Percentiles rank a stretch among this genome's conserved stretches.
These are phyloP conservation scores for Eudorina sp. DNA, from an alignment of 139 green algal genomes.

Conservation along the genomic window DNA sequence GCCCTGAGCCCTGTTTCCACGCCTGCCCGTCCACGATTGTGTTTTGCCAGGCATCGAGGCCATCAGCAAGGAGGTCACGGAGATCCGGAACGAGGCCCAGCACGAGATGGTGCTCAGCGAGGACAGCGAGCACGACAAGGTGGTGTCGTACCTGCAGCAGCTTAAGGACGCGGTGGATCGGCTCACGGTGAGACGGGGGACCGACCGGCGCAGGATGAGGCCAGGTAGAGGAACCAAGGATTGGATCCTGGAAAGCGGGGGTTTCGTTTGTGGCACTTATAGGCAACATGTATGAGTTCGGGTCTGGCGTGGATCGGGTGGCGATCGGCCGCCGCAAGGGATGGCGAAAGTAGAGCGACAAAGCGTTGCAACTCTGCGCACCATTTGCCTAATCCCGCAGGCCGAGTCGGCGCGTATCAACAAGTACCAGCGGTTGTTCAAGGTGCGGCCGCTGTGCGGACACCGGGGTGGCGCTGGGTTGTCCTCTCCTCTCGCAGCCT, in stretches of 20 bases:
- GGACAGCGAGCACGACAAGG: slow-evolving; percentile 63
- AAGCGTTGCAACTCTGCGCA: no score
- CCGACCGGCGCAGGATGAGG: neutral
- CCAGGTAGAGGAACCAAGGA: no score
- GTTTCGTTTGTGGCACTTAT: no score
- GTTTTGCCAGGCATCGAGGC: slow-evolving; percentile 70
- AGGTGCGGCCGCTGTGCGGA: slow-evolving; percentile 51
- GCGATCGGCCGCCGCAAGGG: no score
- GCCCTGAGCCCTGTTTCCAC: no score
- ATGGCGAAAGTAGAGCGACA: no score
- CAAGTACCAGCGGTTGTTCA: slow-evolving; percentile 83
- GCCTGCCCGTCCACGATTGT: no score
- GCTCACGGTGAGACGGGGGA: slow-evolving; percentile 36
- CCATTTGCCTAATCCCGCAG: slow-evolving; percentile 7
- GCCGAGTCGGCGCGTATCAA: slow-evolving; percentile 72
- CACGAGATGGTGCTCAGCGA: slow-evolving; percentile 84
- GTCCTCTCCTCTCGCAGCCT: no score
- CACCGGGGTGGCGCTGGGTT: no score
- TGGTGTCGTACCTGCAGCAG: slow-evolving; percentile 66
- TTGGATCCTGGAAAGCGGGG: no score
- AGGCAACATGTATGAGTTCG: no score
- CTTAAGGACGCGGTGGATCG: slow-evolving; percentile 62
- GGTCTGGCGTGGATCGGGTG: no score
- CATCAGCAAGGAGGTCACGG: slow-evolving; percentile 66
- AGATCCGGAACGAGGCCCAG: slow-evolving; percentile 72